Base-by-base conservation (phyloP, 192 early-diverging fungal species). In the Chytriomyces confervae region DNA sequence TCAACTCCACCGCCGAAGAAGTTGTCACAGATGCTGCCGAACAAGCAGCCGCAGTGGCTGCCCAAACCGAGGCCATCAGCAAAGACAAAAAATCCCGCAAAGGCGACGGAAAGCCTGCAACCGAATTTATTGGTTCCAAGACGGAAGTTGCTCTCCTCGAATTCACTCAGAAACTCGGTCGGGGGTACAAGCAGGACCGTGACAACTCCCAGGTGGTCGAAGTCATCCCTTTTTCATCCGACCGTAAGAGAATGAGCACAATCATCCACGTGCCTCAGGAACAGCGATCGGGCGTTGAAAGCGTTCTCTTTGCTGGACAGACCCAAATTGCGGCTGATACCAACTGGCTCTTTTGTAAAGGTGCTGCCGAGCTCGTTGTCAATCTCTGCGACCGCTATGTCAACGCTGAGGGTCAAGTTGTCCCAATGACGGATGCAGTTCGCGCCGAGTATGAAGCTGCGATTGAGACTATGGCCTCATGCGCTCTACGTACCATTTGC, bases 111-210 rank as follows among this genome's bases (percentile, higher is more conserved):
- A 57, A 71, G 5, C 48, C 48, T 24, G 61, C 29, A 44, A 51
- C 62, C 43, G 83, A 84, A 43, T 82, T 97, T 77, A 83, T 91
- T 45, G 98, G 98, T 36, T 95, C 93, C 81, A 98, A 98, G 84
- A 98, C 96, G 9, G 98, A 99, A 79, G 91, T 93, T 5, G 98
- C 98, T 0, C 70, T 99, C 61, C 86, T 99, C 20, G 87, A 91
- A 29, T 94, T 95, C 83, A 90, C 94, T 7, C 85, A 91, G 57
- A 83, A 91, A 45, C 90, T 92, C 3, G 92, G 91, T 0, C 82
- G 85, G 18, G 84, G 86, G 11, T 94, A 93, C 76, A 73, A 80
- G 24, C 62, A 81, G n/a, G 81, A 93, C 61, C 93, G 97, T 16
- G 84, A 88, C 16, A 74, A 86, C 64, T 82, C 84, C 18, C 79